Conservation (phyloP, 495 filamentous ascomycete genomes). For the Penicillium paxilli region DNA sequence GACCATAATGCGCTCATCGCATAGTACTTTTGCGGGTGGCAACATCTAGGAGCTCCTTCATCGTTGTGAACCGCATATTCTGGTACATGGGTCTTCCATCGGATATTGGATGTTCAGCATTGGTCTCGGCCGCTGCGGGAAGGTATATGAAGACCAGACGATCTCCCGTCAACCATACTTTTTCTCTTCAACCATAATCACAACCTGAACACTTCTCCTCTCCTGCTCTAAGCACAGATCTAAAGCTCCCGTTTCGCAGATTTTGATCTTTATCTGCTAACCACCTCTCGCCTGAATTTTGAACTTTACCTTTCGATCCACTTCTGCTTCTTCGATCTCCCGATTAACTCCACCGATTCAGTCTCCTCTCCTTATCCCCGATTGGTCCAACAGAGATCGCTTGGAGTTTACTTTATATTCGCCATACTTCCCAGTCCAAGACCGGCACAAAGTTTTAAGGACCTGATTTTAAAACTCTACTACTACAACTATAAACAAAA, state of each 20-base stretch:
- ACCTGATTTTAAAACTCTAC: neutral
- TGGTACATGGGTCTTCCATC: constrained; percentile 9
- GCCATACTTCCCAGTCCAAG: neutral
- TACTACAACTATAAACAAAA: constrained; percentile 9
- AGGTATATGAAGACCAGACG: constrained; percentile 25
- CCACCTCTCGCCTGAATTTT: neutral
- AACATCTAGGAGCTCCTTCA: constrained; percentile 8
- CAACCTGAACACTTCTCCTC: neutral
- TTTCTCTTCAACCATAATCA: constrained; percentile 6
- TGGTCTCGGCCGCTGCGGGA: constrained; percentile 10
- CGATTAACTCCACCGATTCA: too few species aligned
- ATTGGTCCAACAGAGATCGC: constrained; percentile 11
- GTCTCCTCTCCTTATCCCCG: neutral
- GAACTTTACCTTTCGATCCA: neutral
- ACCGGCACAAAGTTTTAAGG: too few species aligned
- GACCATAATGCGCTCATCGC: constrained; percentile 14
- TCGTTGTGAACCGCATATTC: constrained; percentile 5
- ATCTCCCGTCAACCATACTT: neutral
- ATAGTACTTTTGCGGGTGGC: constrained; percentile 28
- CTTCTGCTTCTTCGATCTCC: constrained; percentile 11
- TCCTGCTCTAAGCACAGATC: too few species aligned
- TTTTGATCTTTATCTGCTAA: too few species aligned
- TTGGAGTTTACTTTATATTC: constrained; percentile 1
- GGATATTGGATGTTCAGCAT: neutral
- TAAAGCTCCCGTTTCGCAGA: too few species aligned